These are phyloP conservation scores for Fusarium papillatum DNA, from an alignment of 2,329 filamentous ascomycete genomes.

Conservation along the genomic window DNA sequence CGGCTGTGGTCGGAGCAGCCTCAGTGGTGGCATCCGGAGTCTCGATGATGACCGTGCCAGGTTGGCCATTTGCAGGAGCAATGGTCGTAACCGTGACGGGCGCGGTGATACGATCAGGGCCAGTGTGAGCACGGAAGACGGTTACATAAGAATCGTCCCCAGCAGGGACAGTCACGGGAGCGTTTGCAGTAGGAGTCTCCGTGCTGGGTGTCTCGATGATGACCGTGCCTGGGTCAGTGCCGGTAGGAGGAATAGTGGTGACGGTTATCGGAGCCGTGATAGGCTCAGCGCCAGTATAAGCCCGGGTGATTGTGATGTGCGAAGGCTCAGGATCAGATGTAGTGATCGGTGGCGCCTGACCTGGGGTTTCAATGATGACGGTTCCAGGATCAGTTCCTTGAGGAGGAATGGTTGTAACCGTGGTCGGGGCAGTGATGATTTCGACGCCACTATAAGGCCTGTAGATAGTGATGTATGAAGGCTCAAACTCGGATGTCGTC, in stretches of 20 bases:
- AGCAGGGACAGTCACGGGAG: not conserved
- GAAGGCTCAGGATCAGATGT: conserved; percentile 3
- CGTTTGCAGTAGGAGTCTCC: not conserved
- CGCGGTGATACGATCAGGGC: not conserved
- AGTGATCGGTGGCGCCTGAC: not conserved
- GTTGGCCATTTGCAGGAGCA: not conserved
- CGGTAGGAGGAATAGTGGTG: not conserved
- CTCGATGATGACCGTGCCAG: conserved; percentile 8
- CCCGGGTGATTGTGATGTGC: not conserved
- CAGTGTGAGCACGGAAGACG: conserved; percentile 23
- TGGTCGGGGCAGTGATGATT: not conserved
- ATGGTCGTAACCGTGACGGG: conserved; percentile 4
- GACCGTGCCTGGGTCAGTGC: not conserved
- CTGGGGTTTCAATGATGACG: conserved; percentile 17
- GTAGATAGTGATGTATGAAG: not conserved
- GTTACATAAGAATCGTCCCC: conserved; percentile 20
- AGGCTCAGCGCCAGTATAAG: not conserved
- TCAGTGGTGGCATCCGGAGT: not conserved
- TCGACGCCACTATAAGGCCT: not conserved
- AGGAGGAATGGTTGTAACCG: conserved; percentile 1
- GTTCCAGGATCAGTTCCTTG: conserved; percentile 8
- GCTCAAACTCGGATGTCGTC: not conserved
- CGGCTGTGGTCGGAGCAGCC: not conserved
- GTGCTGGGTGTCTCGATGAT: not conserved
- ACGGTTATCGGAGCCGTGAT: conserved; percentile 1